Base-by-base conservation (phyloP, 768 basidiomycete species). In the Cystobasidium tubakii region DNA sequence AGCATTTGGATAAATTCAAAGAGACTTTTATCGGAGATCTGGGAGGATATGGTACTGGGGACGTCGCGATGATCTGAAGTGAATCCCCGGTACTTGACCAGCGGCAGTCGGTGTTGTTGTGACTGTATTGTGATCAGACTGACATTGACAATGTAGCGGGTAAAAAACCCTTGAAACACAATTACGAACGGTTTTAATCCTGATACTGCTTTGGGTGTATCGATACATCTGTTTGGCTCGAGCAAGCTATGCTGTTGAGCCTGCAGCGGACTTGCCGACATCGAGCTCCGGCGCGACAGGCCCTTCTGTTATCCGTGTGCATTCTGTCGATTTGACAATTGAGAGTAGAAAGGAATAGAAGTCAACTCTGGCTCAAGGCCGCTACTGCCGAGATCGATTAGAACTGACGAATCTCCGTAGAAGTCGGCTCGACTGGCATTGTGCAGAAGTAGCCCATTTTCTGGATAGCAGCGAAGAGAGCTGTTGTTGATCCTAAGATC, bases 381-480 rank as follows among this genome's bases (percentile, higher is more conserved):
- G 57, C 25, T 25, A 27, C 29, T 29, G 29, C 33, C 33, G 33
- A 34, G 29, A 60, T 29, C 29, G 57, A 54, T n/a, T n/a, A 44
- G 17, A 17, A 71, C 69, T 55, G 25, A 62, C 69, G 69, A 57
- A 71, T 71, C 69, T 71, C 54, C 7, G 69, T 71, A 36, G 69
- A 71, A 25, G 33, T 55, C 31, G 69, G 69, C 19, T 71, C 55
- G 21, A 71, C 31, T 23, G 69, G 69, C 43, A 55, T 55, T 36
- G 50, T 46, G 69, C 69, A 71, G 69, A 71, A 71, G 69, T 71
- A 71, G 55, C 69, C 69, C 54, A 71, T 27, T 53, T 71, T 71
- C 27, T 71, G 69, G 15, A 71, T 71, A 2, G 69, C 55, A 17
- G 69, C 23, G 29, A 71, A 71, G 33, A 71, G 55, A 1, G 63